phyloP scores from a whole-genome alignment of 2,329 filamentous ascomycete genomes.

The Tolypocladium ovalisporum region DNA sequence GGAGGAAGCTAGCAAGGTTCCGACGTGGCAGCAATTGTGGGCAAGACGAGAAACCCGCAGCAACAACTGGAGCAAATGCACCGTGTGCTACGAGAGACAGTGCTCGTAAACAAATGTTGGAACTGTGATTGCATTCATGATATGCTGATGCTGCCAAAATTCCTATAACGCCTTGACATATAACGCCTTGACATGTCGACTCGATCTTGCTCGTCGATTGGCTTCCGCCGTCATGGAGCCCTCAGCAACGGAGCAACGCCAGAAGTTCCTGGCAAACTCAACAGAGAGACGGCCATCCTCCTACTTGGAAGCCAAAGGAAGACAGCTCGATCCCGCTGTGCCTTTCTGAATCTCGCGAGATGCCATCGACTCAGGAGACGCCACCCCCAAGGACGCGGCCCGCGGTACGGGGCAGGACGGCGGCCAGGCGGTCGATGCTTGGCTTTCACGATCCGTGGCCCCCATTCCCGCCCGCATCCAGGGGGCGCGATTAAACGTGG shows the following conservation, averaged over 20 bases:
- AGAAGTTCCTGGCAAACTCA: background rate
- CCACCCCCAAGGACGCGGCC: background rate
- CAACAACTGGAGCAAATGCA: background rate
- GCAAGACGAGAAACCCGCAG: background rate
- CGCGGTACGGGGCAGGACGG: background rate
- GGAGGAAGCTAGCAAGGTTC: background rate
- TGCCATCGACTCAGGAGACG: background rate
- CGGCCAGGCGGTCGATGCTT: background rate
- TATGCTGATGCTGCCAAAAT: background rate
- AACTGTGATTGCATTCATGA: background rate
- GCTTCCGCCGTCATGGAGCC: slow-evolving; percentile 44
- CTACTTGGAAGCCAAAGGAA: background rate
- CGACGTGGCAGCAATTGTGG: background rate
- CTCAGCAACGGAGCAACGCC: background rate
- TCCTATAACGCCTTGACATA: background rate
- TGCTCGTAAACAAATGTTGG: too few species aligned
- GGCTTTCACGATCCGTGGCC: background rate
- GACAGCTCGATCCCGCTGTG: background rate
- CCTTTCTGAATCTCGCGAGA: background rate
- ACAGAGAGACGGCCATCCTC: background rate
- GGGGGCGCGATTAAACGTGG: background rate
- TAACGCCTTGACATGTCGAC: background rate
- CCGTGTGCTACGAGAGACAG: too few species aligned
- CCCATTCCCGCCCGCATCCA: background rate
- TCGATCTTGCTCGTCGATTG: slow-evolving; percentile 37